phyloP scores from a whole-genome alignment of 768 basidiomycete species.

The Tylopilus sp. region DNA sequence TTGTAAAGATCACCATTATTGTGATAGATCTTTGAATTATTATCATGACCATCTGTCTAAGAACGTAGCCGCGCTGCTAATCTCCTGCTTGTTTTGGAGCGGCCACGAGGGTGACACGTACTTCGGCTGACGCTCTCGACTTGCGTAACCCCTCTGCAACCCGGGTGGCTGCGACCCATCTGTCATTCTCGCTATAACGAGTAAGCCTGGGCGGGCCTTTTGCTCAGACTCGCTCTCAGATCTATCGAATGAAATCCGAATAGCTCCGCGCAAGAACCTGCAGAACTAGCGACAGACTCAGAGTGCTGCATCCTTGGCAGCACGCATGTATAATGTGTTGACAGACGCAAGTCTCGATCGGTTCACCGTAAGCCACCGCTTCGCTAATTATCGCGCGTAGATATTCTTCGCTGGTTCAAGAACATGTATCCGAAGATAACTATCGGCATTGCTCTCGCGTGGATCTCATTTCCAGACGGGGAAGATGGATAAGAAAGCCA shows the following conservation, averaged over 20 bases:
- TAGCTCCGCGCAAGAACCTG: conserved; percentile 33
- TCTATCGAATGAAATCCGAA: conserved; percentile 34
- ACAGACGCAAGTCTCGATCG: conserved; percentile 35
- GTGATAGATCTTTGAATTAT: conserved; percentile 44
- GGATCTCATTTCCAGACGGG: conserved; percentile 23
- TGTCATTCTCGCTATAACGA: conserved; percentile 38
- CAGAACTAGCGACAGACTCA: conserved; percentile 26
- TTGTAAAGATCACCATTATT: conserved; percentile 42
- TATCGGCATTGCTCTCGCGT: conserved; percentile 35
- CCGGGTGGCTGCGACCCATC: conserved; percentile 26
- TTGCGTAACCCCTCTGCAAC: too few species aligned
- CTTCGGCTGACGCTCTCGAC: conserved; percentile 38
- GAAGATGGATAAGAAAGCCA: conserved; percentile 28
- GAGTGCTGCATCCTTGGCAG: conserved; percentile 28
- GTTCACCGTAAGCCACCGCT: background rate
- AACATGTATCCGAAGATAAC: conserved; percentile 44
- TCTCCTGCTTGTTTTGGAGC: conserved; percentile 40
- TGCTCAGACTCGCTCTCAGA: conserved; percentile 35
- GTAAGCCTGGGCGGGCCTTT: conserved; percentile 28
- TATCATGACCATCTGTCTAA: conserved; percentile 44
- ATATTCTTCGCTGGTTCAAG: conserved; percentile 41
- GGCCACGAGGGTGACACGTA: conserved; percentile 34
- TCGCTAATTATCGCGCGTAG: conserved; percentile 27
- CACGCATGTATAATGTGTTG: too few species aligned
- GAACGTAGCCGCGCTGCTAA: conserved; percentile 41